These are phyloP conservation scores for Claviceps sp. DNA, from an alignment of 2,329 filamentous ascomycete genomes.

Conservation along the genomic window DNA sequence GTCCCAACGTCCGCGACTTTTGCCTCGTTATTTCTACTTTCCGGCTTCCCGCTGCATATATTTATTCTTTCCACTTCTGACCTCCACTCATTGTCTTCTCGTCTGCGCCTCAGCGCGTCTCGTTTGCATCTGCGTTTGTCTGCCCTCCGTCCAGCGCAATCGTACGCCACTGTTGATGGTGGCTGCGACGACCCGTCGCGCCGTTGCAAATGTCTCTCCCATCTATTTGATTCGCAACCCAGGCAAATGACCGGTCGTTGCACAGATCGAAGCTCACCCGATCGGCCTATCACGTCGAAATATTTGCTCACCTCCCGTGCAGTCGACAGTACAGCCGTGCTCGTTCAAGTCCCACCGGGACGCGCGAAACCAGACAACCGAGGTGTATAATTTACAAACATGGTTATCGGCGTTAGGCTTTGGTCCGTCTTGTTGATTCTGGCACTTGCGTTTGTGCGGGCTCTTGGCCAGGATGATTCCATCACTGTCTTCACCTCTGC, in stretches of 20 bases:
- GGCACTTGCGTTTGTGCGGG: conserved; percentile 16
- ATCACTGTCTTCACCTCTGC: conserved; percentile 19
- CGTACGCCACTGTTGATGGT: neutral
- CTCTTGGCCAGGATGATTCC: conserved; percentile 17
- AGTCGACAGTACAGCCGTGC: neutral
- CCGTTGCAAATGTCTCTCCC: conserved; percentile 2
- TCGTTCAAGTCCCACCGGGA: neutral
- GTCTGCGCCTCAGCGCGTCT: neutral
- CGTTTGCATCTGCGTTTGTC: neutral
- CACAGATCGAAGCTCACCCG: neutral
- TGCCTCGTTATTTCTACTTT: neutral
- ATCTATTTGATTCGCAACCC: neutral
- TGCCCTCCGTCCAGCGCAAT: neutral
- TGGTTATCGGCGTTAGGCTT: neutral
- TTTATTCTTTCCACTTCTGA: too few relatives aligned
- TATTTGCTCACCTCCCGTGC: neutral
- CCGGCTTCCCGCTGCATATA: too few relatives aligned
- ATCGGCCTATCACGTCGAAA: neutral
- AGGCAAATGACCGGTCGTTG: conserved; percentile 3
- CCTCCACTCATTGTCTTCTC: neutral
- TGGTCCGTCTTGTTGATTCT: conserved; percentile 8
- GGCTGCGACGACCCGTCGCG: neutral
- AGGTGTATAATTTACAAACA: neutral
- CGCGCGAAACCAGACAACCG: neutral
- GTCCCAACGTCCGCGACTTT: neutral